Evolutionary conservation across 1,284 basidiomycete species (phyloP), one percentile per base, ranked within the genome.

Genomic region (Gomphus bonarii): DNA sequence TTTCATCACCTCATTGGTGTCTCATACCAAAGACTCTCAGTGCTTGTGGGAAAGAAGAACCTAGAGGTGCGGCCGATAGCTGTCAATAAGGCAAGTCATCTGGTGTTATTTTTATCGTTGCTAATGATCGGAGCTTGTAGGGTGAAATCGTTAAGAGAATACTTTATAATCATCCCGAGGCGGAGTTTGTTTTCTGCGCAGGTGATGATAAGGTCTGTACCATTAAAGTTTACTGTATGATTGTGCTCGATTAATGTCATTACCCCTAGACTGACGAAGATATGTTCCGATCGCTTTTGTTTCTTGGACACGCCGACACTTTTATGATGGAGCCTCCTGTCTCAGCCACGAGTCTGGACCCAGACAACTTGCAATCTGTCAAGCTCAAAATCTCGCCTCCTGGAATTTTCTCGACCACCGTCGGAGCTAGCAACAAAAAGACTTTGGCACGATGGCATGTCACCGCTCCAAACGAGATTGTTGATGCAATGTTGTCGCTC

Each of bases 111-210:
- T 49, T 2, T 20, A 44, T 31, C 16, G 22, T 31, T 25, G 4
- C 14, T 11, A 58, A 47, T 38, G 55, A 20, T 53, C 18, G 57
- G 38, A 36, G 38, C 49, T 22, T 59, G 49, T 52, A 79, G 81
- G 95, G 95, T 58, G 95, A 98, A 75, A 98, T 98, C 65, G 94
- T 97, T 64, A 93, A 94, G 75, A 78, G 94, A 49, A 85, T 98
- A 58, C 69, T 97, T 59, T 97, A 95, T 78, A 76, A 85, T 67
- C 87, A 97, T 74, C 87, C 93, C 1, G 92, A 97, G 62, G 86
- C 90, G 50, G 91, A 97, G 69, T 95, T 97, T 68, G 80, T 97
- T 66, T 95, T 98, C 73, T 98, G 95, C 69, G 95, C 92, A 0
- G 95, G 95, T 54, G 95, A 98, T 68, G 95, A 98, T 76, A 97